Evolutionary conservation across 352 stramenopile species (phyloP).

Genomic region (Phytopythium kandeliae): DNA sequence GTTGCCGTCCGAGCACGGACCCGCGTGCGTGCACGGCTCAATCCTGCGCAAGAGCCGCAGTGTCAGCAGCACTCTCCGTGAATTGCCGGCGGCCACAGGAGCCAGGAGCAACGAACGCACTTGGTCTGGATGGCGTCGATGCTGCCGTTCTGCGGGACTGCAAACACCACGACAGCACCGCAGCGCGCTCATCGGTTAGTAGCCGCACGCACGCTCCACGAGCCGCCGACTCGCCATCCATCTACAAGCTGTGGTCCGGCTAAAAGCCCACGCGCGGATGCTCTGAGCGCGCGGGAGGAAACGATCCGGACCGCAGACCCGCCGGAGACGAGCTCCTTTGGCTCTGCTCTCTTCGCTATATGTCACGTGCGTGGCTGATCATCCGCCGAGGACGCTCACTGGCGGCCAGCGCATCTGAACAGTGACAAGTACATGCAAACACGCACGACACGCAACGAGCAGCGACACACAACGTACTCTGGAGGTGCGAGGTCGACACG

Average conservation of each 20-base stretch:
- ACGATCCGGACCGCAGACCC: conserved; percentile 3
- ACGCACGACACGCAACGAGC: too few relatives aligned
- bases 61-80: too few relatives aligned
- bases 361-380: conserved; percentile 43
- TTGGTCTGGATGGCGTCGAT: conserved; percentile 47
- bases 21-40: conserved; percentile 81
- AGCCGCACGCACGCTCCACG: not conserved
- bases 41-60: conserved; percentile 30
- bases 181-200: conserved; percentile 1
- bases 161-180: not conserved
- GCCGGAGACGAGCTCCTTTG: conserved; percentile 4
- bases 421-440: conserved; percentile 20
- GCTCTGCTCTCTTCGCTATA: conserved; percentile 23
- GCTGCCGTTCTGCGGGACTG: conserved; percentile 35
- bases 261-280: conserved; percentile 13
- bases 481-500: conserved; percentile 58
- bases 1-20: conserved; percentile 73
- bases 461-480: conserved; percentile 51
- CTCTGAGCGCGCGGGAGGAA: conserved; percentile 28
- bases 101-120: conserved; percentile 25
- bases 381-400: conserved; percentile 22
- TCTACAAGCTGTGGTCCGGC: conserved; percentile 11
- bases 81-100: too few relatives aligned
- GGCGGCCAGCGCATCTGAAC: conserved; percentile 53
- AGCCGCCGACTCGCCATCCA: not conserved